A percentile compares a stretch with the other conserved stretches of the same genome.
Conservation (phyloP, 78 protist species). For the Chrysochromulina parva region DNA sequence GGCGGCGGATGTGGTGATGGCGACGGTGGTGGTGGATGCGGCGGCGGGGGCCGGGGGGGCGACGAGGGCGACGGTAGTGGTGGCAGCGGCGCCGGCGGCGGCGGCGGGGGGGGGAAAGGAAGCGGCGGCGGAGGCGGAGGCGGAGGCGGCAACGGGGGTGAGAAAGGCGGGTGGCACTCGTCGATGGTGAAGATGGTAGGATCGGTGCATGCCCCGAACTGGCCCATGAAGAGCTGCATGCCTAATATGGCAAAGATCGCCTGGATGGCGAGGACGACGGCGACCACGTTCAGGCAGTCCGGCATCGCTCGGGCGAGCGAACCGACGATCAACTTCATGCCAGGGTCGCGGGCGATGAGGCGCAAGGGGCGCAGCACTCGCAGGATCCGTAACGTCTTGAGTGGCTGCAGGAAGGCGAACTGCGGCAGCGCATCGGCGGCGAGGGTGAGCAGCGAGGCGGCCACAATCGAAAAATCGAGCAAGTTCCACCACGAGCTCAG, state of each 20-base stretch:
- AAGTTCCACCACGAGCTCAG: not conserved
- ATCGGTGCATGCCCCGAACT: not conserved
- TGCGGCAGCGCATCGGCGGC: too few species aligned
- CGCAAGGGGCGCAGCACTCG: not conserved
- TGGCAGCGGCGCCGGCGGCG: too few species aligned
- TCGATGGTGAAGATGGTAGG: too few species aligned
- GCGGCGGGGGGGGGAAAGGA: too few species aligned
- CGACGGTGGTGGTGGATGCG: too few species aligned
- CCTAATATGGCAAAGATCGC: not conserved
- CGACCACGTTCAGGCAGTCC: not conserved
- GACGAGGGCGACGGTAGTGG: too few species aligned
- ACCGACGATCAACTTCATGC: not conserved
- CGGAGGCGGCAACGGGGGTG: too few species aligned
- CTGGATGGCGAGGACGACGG: not conserved
- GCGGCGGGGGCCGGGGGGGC: too few species aligned
- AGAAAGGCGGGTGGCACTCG: too few species aligned
- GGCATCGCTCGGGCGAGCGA: not conserved
- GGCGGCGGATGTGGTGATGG: too few species aligned
- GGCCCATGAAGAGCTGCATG: not conserved
- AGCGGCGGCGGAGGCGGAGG: too few species aligned
- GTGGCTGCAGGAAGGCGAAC: too few species aligned
- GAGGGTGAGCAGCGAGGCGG: not conserved
- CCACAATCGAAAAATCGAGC: slow-evolving; percentile 41
- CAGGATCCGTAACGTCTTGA: not conserved
- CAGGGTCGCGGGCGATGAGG: not conserved